Evolutionary conservation across 2,329 filamentous ascomycete genomes (phyloP), one percentile per base, ranked within the genome.

Genomic region (Thermomyces lanuginosus): DNA sequence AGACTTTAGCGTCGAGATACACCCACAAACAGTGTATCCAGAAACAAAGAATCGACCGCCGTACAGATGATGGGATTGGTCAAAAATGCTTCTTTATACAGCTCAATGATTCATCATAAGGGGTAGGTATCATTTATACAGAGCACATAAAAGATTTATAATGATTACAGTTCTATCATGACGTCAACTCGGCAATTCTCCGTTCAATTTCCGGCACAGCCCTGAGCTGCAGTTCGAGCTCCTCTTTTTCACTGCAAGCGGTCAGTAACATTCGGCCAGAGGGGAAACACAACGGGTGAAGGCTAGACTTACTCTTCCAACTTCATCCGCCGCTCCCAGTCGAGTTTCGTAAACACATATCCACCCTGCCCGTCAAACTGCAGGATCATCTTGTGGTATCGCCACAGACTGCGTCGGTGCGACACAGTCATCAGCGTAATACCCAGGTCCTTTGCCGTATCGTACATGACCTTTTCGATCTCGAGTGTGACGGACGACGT

Each of bases 401-500:
- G 84, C 89, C 89, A 98, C 41, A 98, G 55, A 56, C 81, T 92
- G 35, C 83, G 63, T 6, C 89, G 64, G 52, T 98, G 89, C 37
- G 75, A 83, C 13, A 98, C 89, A 0, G 89, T 98, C 81, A 98
- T 93, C 36, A 98, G 66, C 0, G 89, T 95, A 42, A 93, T 89
- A 3, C 81, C 83, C 10, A 93, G 58, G 10, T 69, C 65, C 63
- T 98, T 95, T 26, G 89, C 89, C 29, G 82, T 84, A 42, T 93
- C 86, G 53, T 98, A 98, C 83, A 98, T 95, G 48, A 82, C 68
- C 48, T 82, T 77, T 48, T 98, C 89, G 34, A 84, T 83, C 41
- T 95, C 86, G 15, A 93, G 66, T 9, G 91, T 93, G n/a, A 98
- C 82, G 27, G 74, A 82, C 30, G 76, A 84, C 5, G 89, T 98